These are phyloP conservation scores for Craterostigma plantagineum DNA, from an alignment of 257 asterid genomes.

Conservation along the genomic window DNA sequence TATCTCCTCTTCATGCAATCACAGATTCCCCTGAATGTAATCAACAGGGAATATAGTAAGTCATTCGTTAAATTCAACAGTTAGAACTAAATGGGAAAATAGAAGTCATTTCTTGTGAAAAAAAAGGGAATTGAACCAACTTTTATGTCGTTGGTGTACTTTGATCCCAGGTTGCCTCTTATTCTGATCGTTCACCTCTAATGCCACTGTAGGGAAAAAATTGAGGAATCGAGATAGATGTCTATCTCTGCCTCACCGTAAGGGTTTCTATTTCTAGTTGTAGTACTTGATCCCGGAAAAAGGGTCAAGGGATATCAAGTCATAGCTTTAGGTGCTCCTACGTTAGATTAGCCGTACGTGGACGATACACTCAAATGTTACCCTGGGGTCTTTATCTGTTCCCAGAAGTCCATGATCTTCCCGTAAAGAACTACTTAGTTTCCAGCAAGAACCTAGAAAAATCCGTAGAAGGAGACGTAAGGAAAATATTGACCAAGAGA, in stretches of 20 bases:
- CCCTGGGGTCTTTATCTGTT: conserved; percentile 89
- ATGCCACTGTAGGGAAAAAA: no score
- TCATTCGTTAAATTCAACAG: conserved; percentile 7
- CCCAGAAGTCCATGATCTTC: conserved; percentile 76
- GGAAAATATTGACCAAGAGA: conserved; percentile 4
- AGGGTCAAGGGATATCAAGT: no score
- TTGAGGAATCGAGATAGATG: no score
- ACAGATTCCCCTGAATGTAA: conserved; percentile 61
- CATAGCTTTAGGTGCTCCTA: no score
- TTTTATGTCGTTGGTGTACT: no score
- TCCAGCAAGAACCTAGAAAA: conserved; percentile 77
- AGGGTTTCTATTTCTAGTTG: no score
- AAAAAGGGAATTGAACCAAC: not conserved
- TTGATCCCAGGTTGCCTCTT: no score
- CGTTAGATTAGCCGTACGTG: no score
- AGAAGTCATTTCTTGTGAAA: not conserved
- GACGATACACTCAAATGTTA: no score
- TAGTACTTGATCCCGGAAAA: no score
- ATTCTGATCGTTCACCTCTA: no score
- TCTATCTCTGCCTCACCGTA: no score
- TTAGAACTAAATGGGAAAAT: conserved; percentile 5
- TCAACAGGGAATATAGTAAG: not conserved
- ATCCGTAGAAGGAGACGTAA: conserved; percentile 51
- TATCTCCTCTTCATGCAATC: conserved; percentile 62
- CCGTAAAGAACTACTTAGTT: conserved; percentile 54